Base-by-base conservation (phyloP, 352 stramenopile species). In the Globisporangium nagaii region DNA sequence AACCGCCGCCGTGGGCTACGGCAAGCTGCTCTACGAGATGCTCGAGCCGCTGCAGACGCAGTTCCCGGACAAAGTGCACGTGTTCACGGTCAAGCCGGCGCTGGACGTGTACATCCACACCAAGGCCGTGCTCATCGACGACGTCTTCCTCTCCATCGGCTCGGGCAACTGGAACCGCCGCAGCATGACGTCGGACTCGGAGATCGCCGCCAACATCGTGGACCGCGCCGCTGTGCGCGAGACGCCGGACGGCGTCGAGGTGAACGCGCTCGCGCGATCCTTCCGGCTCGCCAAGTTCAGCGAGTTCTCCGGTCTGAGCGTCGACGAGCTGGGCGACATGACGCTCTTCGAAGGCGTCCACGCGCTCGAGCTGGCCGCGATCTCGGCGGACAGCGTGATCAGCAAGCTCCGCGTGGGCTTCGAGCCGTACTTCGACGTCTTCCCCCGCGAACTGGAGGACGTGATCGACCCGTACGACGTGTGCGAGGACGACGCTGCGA, bases 131-230 rank as follows among this genome's bases (percentile, higher is more conserved):
- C 27, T 86, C 17, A 36, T 62, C 53, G 37, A 56, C 39, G 30
- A 62, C 39, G 15, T 56, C 47, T 35, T 32, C 46, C 22, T 37
- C 2, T 13, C 55, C 20, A 20, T 62, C 22, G 55, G 55, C 22
- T 89, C 76, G 7, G 66, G 64, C 27, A 89, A 89, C 58, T 89
- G 75, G 79, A 87, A 89, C 49, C 63, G 69, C 0, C 73, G 70
- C 40, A 78, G 74, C 45, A 85, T 85, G 71, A 86, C 72, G 3
- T 74, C 60, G 11, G 77, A 84, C 68, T 73, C 65, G 37, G 74
- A 88, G 54, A 65, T 84, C n/a, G 70, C 60, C 6, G 74, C 71
- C 1, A 79, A 79, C 20, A 42, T 84, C 27, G 63, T 88, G n/a
- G 77, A 84, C 43, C 56, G 45, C 22, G 46, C 68, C n/a, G 56